Conservation (phyloP, 106 monocot genomes). For the Allium fistulosum region DNA sequence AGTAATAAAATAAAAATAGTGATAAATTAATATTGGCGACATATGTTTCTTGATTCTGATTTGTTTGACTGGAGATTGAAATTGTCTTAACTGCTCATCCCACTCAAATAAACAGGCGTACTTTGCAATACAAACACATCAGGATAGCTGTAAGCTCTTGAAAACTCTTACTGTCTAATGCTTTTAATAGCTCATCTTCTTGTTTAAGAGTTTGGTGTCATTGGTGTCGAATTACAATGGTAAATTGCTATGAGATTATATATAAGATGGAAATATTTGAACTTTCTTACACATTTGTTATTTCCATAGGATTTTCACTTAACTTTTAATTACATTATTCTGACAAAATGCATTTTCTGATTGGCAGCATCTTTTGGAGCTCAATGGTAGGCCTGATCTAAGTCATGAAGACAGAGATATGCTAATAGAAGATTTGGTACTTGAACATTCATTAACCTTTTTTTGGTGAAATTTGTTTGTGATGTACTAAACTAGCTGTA, state of each 20-base stretch:
- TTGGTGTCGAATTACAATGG: not conserved
- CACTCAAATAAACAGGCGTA: slow-evolving; percentile 94
- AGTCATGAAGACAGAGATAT: slow-evolving; percentile 80
- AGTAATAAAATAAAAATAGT: not conserved
- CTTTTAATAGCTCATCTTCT: no score
- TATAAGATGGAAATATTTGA: no score
- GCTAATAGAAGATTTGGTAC: slow-evolving; percentile 87
- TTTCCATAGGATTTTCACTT: no score
- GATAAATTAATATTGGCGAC: not conserved
- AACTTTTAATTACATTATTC: no score
- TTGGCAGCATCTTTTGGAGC: slow-evolving; percentile 85
- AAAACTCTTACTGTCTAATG: no score
- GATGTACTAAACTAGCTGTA: not conserved
- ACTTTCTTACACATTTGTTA: no score
- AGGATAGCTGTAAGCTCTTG: slow-evolving; percentile 65
- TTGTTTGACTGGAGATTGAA: slow-evolving; percentile 56
- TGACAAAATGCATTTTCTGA: no score
- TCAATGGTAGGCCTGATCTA: slow-evolving; percentile 81
- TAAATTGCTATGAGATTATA: not conserved
- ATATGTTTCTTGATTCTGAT: not conserved
- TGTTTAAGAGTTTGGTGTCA: no score
- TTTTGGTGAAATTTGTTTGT: not conserved
- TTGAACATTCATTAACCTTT: not conserved
- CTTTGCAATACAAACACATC: slow-evolving; percentile 91
- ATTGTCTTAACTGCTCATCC: slow-evolving; percentile 97